Evolutionary conservation across 169 alveolate species (phyloP), one percentile per base, ranked within the genome.

Genomic region (Theileria sp.): DNA sequence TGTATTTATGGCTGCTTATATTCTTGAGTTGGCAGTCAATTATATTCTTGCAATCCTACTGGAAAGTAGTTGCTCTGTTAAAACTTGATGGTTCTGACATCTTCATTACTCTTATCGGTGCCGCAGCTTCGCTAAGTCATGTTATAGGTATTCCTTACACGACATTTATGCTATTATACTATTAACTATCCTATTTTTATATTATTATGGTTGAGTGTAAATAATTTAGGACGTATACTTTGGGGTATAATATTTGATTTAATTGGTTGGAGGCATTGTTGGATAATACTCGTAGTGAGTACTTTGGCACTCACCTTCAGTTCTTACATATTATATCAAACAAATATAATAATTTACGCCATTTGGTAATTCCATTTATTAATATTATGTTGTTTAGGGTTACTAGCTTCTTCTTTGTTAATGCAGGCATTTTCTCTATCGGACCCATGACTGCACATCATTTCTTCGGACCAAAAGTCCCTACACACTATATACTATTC

Each of bases 211-310:
- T 73, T 3, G 8, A 6, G 70, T 51, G 64, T 76, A 17, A 77
- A 79, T 19, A 70, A 67, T 9, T 65, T 78, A 8, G 90, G 90
- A 13, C 61, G 90, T 17, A 54, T 77, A 1, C 25, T 78, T n/a
- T 84, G 90, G 90, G 90, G 90, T 21, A 26, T 84, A 21, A 74
- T 71, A n/a, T 17, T 77, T 30, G 90, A 84, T 7, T 25, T 68
- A 8, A n/a, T 74, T 34, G 90, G 90, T 10, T 84, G 90, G 90
- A 77, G 67, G 60, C 50, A 23, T 15, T 68, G 84, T 12, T 84
- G 90, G 90, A 60, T 66, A 13, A 49, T 78, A 21, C 19, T 77
- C 0, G 74, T 77, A 10, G 17, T 49, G 17, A 8, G 66, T 38
- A 19, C 86, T 0, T 62, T 72, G 28, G 61, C 10, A n/a, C 58